Conservation (phyloP, 2,329 filamentous ascomycete genomes). For the Fusarium dlaminii region DNA sequence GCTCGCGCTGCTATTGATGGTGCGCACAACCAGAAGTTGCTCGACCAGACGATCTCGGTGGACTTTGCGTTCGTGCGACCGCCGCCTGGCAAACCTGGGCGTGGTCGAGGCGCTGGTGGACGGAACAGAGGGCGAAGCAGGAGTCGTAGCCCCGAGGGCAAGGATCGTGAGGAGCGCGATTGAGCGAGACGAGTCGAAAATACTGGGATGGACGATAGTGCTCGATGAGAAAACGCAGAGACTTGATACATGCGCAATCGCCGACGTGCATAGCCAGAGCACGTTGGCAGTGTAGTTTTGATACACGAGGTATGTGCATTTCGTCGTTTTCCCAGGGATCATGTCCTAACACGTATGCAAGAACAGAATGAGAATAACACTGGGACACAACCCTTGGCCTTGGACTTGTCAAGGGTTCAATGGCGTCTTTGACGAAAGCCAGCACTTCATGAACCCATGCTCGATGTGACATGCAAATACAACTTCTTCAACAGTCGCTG, state of each 20-base stretch:
- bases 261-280: slow-evolving; percentile 41
- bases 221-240: neutral
- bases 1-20: slow-evolving; percentile 84
- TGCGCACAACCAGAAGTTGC: slow-evolving; percentile 78
- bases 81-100: slow-evolving; percentile 64
- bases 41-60: slow-evolving; percentile 82
- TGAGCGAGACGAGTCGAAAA: slow-evolving; percentile 20
- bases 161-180: slow-evolving; percentile 49
- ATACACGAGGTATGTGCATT: slow-evolving; percentile 39
- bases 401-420: neutral
- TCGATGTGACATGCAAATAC: slow-evolving; percentile 1
- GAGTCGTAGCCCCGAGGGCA: slow-evolving; percentile 58
- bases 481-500: too few species aligned
- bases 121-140: slow-evolving; percentile 58
- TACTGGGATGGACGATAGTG: neutral
- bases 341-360: neutral
- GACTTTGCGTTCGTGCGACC: slow-evolving; percentile 89
- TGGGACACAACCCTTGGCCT: neutral
- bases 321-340: neutral
- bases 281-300: slow-evolving; percentile 44
- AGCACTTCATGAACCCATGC: neutral
- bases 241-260: slow-evolving; percentile 3
- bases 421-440: neutral
- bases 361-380: slow-evolving; percentile 17
- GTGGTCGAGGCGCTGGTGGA: slow-evolving; percentile 51